Base-by-base conservation (phyloP, 106 monocot species). In the Dendrobium huoshanense region DNA sequence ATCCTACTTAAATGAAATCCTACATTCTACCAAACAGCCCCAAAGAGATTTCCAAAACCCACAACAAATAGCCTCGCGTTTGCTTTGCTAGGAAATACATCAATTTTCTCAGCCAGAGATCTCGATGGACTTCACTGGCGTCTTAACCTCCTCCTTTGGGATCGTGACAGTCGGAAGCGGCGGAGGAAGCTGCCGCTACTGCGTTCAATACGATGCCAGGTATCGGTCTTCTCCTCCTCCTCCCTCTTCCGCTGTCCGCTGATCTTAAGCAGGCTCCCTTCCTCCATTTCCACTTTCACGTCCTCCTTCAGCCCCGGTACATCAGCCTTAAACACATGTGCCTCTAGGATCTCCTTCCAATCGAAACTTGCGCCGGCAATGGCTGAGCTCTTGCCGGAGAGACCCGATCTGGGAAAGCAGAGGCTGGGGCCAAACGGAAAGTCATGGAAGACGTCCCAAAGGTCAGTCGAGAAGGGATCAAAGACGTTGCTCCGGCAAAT, bases 121-220 rank as follows among this genome's bases (percentile, higher is more conserved):
- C 10, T 83, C 74, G 44, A 79, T 79, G 79, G 83, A 5, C 41
- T 83, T 27, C 78, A 79, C 73, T 4, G 79, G 73, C 73, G 79
- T 83, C 79, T 83, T 83, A 20, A 77, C 75, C 75, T 80, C 84
- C 75, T 49, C 67, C 61, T 84, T 79, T 3, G 84, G 84, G 75
- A 84, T 79, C 9, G 79, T 79, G 58, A 80, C 42, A 20, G 84
- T 31, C 70, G 7, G 76, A 82, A 67, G 25, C 83, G 68, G 55
- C 83, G 78, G 49, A 72, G 49, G 41, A 83, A 78, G 49, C 47
- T 54, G n/a, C 83, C 83, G 15, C 55, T 79, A 43, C 77, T 72
- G 73, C 83, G 72, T 79, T 79, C 83, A 2, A 49, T 7, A 3
- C 80, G 37, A 25, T 80, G 80, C 80, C 80, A 80, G 68, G 13